These are phyloP conservation scores for Colletotrichum echinochloae DNA, from an alignment of 2,329 filamentous ascomycete species.

Conservation along the genomic window DNA sequence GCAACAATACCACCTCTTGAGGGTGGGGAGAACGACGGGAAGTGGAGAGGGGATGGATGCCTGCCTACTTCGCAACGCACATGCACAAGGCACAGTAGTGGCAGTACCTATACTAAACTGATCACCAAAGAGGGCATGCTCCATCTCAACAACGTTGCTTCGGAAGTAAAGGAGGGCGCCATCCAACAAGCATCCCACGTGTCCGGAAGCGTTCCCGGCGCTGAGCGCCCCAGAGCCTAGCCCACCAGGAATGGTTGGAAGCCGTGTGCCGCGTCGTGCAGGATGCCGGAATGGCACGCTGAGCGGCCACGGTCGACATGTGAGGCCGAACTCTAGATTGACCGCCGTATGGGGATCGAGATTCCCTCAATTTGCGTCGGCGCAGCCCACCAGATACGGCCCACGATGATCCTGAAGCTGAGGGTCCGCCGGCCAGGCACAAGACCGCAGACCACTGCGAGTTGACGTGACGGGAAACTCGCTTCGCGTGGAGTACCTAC, in stretches of 20 bases:
- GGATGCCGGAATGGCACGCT: constrained; percentile 22
- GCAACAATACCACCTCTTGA: constrained; percentile 3
- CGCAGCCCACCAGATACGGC: constrained; percentile 17
- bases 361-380: constrained; percentile 23
- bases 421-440: background rate
- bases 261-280: constrained; percentile 5
- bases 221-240: constrained; percentile 16
- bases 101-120: background rate
- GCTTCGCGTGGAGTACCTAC: constrained; percentile 5
- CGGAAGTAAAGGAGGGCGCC: constrained; percentile 27
- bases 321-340: constrained; percentile 17
- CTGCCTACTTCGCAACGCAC: background rate
- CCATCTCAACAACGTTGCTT: constrained; percentile 29
- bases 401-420: constrained; percentile 4
- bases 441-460: constrained; percentile 14
- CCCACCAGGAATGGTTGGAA: constrained; percentile 12
- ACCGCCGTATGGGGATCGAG: constrained; percentile 11
- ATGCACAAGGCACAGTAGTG: background rate
- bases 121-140: background rate
- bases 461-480: constrained; percentile 12
- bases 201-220: constrained; percentile 32
- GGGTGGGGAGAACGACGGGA: background rate
- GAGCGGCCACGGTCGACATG: background rate
- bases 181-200: constrained; percentile 35
- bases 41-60: constrained; percentile 1